phyloP scores from a whole-genome alignment of 768 basidiomycete genomes.

The Suillus alpinus region DNA sequence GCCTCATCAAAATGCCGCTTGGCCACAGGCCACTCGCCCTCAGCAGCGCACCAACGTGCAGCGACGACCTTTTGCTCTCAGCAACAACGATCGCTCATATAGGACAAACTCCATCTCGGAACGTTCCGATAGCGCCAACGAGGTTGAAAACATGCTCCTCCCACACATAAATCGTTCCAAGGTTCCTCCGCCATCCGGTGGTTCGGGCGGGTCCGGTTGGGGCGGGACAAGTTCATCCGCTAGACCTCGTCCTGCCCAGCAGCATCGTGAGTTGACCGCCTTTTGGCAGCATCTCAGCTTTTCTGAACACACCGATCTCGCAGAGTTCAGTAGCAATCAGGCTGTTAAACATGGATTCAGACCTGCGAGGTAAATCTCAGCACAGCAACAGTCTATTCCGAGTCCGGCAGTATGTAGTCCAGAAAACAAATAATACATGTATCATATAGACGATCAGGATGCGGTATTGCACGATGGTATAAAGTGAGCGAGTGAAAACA shows the following conservation, averaged over 20 bases:
- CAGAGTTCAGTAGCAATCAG: conserved; percentile 41
- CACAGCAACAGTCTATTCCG: not conserved
- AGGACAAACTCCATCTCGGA: conserved; percentile 49
- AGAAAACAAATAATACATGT: conserved; percentile 23
- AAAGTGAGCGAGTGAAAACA: conserved; percentile 11
- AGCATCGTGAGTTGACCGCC: conserved; percentile 22
- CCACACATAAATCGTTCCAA: conserved; percentile 21
- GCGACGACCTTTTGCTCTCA: conserved; percentile 42
- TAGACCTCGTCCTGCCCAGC: conserved; percentile 22
- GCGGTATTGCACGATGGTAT: conserved; percentile 14
- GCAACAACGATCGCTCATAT: conserved; percentile 39
- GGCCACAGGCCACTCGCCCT: conserved; percentile 22
- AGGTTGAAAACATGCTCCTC: conserved; percentile 67
- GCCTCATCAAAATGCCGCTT: conserved; percentile 30
- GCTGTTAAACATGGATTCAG: conserved; percentile 45
- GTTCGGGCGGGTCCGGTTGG: conserved; percentile 37
- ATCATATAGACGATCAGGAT: conserved; percentile 11
- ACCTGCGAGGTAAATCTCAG: conserved; percentile 34
- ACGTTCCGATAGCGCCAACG: conserved; percentile 64
- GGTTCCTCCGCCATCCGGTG: conserved; percentile 16
- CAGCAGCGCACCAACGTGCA: conserved; percentile 26
- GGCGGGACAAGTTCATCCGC: conserved; percentile 33
- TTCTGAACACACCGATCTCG: not conserved
- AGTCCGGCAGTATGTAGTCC: conserved; percentile 17
- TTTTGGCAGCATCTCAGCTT: not conserved